Evolutionary conservation across 2,329 filamentous ascomycete genomes (phyloP), one percentile per base, ranked within the genome.

Genomic region (Rhynchosporium graminicola): DNA sequence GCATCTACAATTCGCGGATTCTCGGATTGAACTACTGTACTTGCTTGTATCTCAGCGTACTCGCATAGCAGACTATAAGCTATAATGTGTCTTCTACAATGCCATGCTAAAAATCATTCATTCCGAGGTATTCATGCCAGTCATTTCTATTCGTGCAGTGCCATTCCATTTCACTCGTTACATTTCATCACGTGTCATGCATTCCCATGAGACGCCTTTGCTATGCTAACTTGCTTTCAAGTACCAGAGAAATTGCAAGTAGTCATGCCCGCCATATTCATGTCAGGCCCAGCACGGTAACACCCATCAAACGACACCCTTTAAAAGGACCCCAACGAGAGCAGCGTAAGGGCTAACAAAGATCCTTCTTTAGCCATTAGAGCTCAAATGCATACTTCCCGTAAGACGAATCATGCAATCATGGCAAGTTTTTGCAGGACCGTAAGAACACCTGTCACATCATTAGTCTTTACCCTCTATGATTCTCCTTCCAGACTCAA

Each of bases 361-460:
- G 1, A 20, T 20, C 20, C 20, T 20, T 20, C 20, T 20, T 20
- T 20, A 36, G 46, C 26, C 46, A 40, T 40, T 31, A 55, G 55
- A 47, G 42, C 20, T 20, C 20, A 20, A 20, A 20, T 20, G 20
- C 20, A 20, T 20, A 20, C 20, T 20, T 20, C 20, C 20, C 20
- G 20, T 20, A 20, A 20, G 1, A 20, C 20, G 20, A 20, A 20
- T 20, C 51, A 66, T 20, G 61, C 63, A 46, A 69, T 62, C 58
- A 61, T 72, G 7, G 77, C 75, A 33, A 80, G 74, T 57, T 77
- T 75, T 66, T 79, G 77, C 28, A 80, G 76, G 60, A 78, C 79
- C 28, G 75, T 75, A 36, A 80, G 71, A 50, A 80, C 77, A 63
- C 78, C 78, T 80, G 26, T 12, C 9, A 7, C 10, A 26, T 12